Base-by-base conservation (phyloP, 441 rosid genomes). In the Arabidopsis lyrata region DNA sequence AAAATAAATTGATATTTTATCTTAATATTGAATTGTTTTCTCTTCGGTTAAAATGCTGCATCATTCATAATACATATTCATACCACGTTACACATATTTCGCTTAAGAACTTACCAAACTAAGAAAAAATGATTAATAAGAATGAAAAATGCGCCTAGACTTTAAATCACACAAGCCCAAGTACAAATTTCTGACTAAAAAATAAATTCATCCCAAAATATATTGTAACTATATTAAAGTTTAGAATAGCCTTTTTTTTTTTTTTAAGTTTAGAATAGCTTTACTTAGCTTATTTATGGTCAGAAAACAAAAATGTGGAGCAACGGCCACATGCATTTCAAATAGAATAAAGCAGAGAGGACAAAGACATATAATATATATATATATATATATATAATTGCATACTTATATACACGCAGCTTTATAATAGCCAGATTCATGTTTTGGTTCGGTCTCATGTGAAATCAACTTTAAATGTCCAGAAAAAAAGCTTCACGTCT, bases 401-500 rank as follows among this genome's bases (percentile, higher is more conserved):
- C n/a, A 52, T 66, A 66, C n/a, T 29, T 52, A 44, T 15, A 69
- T 59, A 60, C 8, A 31, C 39, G 15, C 16, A 52, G 24, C 78
- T 61, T 61, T 75, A 39, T 35, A 32, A n/a, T 41, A 18, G 66
- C 69, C 54, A 69, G 45, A 47, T 20, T 54, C 34, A 34, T 68
- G 50, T 66, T 49, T 14, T 24, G 73, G 79, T 75, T 61, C 38
- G 58, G 63, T 53, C 13, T 36, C 71, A 69, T 75, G 75, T 76
- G 75, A 76, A 76, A 55, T 55, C 66, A 47, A 63, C 75, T 76
- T 76, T 76, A 70, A 18, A 18, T 18, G 20, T 18, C 20, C 1
- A 18, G 20, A 18, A 18, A 18, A 18, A 18, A 61, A 75, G 64
- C 64, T 53, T 68, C 63, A 53, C 10, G 8, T n/a, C 31, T 29